Base-by-base conservation (phyloP, 2,329 filamentous ascomycete genomes). In the Xylariaceae sp. region DNA sequence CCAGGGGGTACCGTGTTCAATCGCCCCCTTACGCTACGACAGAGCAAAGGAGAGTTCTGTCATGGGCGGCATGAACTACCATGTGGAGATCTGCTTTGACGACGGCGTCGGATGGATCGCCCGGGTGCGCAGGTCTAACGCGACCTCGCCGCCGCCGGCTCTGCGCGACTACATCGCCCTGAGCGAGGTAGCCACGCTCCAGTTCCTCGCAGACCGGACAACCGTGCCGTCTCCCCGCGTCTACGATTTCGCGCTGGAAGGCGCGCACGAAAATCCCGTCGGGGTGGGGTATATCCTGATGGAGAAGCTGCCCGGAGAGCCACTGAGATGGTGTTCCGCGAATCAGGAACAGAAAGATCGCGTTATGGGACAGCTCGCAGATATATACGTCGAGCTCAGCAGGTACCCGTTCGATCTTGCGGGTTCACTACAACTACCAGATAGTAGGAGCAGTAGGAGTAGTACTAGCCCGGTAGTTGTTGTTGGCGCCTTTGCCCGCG, bases 21-120 rank as follows among this genome's bases (percentile, higher is more conserved):
- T 61, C n/a, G 50, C 56, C 9, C 52, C 57, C 16, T 54, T 66
- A 23, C 46, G 54, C n/a, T 64, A 67, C 54, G 56, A 66, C 38
- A 51, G 48, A 49, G 46, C 46, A 3, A 60, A 43, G 15, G 55
- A 51, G 32, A 59, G 49, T 26, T 60, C 62, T 5, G 56, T 67
- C 0, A 70, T 70, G 61, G 65, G 65, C 2, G 63, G 64, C 3
- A 66, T 64, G 60, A 69, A 70, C 44, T 70, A 64, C 47, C 64
- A 70, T 43, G 46, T 66, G 28, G 59, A 65, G 26, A 48, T 71
- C 34, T 40, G 34, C 5, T 71, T 71, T 42, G 57, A 66, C 4
- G 67, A 70, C 46, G 63, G 63, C 28, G 44, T 65, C 17, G 54
- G 44, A 31, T 70, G 66, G 68, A 54, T 70, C 2, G 63, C 64